Conservation (phyloP, 2,329 filamentous ascomycete genomes). For the Erysiphe neolycopersici region DNA sequence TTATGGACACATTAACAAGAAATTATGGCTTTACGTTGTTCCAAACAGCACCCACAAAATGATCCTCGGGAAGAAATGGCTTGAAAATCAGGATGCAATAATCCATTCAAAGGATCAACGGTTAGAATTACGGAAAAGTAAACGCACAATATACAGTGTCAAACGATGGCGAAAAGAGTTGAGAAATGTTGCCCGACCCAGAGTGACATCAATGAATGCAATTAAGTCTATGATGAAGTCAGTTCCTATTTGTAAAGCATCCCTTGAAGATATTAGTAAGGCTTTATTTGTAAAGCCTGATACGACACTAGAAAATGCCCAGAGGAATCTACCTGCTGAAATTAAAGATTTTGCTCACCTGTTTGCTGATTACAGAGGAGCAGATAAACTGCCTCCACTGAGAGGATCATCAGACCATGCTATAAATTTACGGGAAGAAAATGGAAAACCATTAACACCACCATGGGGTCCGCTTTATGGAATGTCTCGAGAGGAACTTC, state of each 20-base stretch:
- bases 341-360: background rate
- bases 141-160: background rate
- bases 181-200: background rate
- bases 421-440: background rate
- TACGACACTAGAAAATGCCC: background rate
- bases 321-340: background rate
- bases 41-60: background rate
- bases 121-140: background rate
- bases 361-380: background rate
- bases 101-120: background rate
- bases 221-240: background rate
- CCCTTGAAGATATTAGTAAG: background rate
- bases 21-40: background rate
- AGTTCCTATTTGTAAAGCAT: background rate
- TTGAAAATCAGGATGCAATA: background rate
- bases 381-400: background rate
- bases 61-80: background rate
- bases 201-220: background rate
- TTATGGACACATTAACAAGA: background rate
- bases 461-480: background rate
- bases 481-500: background rate
- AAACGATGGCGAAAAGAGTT: background rate
- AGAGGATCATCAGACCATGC: background rate
- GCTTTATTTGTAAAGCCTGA: background rate
- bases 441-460: background rate